Conservation (phyloP, 805 yeast species). For the Candida mattraensis region DNA sequence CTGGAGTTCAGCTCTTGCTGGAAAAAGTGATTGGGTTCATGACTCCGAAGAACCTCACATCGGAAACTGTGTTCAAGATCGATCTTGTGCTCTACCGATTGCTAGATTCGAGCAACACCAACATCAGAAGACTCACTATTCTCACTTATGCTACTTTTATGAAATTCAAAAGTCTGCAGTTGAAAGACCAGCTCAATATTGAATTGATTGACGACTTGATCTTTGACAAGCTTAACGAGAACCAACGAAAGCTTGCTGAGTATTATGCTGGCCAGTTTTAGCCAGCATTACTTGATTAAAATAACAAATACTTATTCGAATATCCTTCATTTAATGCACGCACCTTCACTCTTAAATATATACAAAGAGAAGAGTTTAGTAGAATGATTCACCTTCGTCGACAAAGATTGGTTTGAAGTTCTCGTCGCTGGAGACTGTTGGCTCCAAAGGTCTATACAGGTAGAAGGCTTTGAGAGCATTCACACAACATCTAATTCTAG, state of each 20-base stretch:
- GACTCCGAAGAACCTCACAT: slow-evolving; percentile 12
- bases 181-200: slow-evolving; percentile 18
- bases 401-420: slow-evolving; percentile 37
- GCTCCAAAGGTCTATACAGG: slow-evolving; percentile 76
- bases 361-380: slow-evolving; percentile 19
- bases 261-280: slow-evolving; percentile 36
- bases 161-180: slow-evolving; percentile 14
- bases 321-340: slow-evolving; percentile 5
- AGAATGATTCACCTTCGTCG: slow-evolving; percentile 38
- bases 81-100: slow-evolving; percentile 33
- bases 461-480: slow-evolving; percentile 91
- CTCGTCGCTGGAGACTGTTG: slow-evolving; percentile 61
- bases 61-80: slow-evolving; percentile 30
- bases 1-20: slow-evolving; percentile 18
- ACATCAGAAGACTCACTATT: slow-evolving; percentile 38
- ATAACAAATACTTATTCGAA: too few relatives aligned
- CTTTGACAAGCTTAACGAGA: slow-evolving; percentile 38
- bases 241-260: slow-evolving; percentile 49
- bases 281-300: background rate
- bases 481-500: slow-evolving; percentile 88
- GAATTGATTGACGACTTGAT: slow-evolving; percentile 31
- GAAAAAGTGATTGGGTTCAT: slow-evolving; percentile 12
- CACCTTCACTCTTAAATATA: slow-evolving; percentile 12
- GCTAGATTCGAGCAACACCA: slow-evolving; percentile 35
- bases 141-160: slow-evolving; percentile 38